Evolutionary conservation across 2,329 filamentous ascomycete species (phyloP).

Genomic region (Ramularia endophylla): DNA sequence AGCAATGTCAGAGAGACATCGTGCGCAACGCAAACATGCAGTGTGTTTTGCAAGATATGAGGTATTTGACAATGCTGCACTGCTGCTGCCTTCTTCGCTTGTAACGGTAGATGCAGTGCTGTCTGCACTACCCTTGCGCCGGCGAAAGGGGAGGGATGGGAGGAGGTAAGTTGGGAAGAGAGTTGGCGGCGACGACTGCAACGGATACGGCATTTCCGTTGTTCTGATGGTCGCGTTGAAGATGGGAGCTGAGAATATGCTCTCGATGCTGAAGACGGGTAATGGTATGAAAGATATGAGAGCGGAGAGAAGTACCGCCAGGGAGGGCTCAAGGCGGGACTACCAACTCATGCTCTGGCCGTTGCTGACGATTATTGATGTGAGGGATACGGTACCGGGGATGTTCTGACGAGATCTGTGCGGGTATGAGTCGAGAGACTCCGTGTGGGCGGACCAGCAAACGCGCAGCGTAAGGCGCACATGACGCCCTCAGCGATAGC

Average conservation of each 20-base stretch:
- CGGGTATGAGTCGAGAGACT: too few relatives aligned
- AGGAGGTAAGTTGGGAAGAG: constrained; percentile 49
- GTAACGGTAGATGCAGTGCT: constrained; percentile 32
- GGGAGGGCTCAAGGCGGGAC: constrained; percentile 1
- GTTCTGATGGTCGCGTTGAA: background rate
- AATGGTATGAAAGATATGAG: too few relatives aligned
- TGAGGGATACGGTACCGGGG: too few relatives aligned
- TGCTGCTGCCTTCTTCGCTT: constrained; percentile 21
- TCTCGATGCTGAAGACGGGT: too few relatives aligned
- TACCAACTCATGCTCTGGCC: constrained; percentile 8
- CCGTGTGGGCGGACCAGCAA: too few relatives aligned
- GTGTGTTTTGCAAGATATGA: constrained; percentile 40
- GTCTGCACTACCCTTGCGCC: constrained; percentile 37
- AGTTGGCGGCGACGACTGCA: constrained; percentile 28
- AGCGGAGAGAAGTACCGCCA: background rate
- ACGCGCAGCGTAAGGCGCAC: too few relatives aligned
- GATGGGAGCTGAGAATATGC: background rate
- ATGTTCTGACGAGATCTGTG: too few relatives aligned
- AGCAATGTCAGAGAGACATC: constrained; percentile 55
- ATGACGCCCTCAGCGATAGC: too few relatives aligned
- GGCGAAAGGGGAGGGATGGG: constrained; percentile 44
- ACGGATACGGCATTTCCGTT: constrained; percentile 23
- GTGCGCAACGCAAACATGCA: constrained; percentile 54
- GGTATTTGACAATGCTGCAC: constrained; percentile 15
- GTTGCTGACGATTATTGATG: too few relatives aligned